Evolutionary conservation across 805 yeast species (phyloP).

Genomic region (Saturnispora ahearnii): DNA sequence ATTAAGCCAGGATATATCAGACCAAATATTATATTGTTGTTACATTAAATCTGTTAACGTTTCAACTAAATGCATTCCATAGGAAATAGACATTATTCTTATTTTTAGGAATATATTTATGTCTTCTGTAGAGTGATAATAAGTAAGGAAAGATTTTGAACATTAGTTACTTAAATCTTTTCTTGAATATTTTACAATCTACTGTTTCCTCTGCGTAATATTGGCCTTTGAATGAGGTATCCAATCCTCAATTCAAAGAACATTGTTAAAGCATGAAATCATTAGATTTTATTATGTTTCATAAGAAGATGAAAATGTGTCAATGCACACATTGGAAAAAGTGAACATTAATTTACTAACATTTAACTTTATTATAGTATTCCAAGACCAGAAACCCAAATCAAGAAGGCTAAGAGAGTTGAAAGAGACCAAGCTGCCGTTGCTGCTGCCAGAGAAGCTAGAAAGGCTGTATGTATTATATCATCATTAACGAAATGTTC

Average conservation of each 20-base stretch:
- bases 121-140: constrained; percentile 1
- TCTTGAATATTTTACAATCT: constrained; percentile 11
- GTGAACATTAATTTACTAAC: not conserved
- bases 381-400: constrained; percentile 71
- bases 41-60: constrained; percentile 9
- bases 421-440: constrained; percentile 69
- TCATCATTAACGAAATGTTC: not conserved
- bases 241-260: constrained; percentile 23
- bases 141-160: constrained; percentile 1
- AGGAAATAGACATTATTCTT: constrained; percentile 22
- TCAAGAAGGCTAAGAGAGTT: constrained; percentile 73
- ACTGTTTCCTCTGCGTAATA: constrained; percentile 27
- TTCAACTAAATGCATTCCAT: constrained; percentile 27
- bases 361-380: constrained; percentile 28
- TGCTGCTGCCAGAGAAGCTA: constrained; percentile 70
- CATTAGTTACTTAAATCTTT: constrained; percentile 1
- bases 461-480: constrained; percentile 68
- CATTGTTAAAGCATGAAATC: constrained; percentile 12
- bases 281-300: constrained; percentile 4
- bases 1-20: not conserved
- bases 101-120: constrained; percentile 5
- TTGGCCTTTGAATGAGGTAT: constrained; percentile 23
- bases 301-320: no score
- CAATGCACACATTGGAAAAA: not conserved
- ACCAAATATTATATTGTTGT: not conserved